These are phyloP conservation scores for Dendrobium huoshanense DNA, from an alignment of 106 monocot species.

Conservation along the genomic window DNA sequence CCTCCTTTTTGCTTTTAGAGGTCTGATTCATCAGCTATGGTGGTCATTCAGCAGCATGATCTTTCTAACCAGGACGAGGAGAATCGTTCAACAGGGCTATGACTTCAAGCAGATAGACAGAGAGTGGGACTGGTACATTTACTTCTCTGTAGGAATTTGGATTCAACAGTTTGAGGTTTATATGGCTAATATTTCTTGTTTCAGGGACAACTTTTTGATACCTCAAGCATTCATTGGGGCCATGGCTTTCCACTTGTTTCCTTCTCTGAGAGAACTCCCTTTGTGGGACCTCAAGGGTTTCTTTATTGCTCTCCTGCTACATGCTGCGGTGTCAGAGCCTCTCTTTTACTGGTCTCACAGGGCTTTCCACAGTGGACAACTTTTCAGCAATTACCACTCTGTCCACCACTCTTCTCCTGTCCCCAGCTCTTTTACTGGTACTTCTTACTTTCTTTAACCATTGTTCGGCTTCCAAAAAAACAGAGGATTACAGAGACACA, in stretches of 20 bases:
- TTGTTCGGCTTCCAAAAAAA: neutral
- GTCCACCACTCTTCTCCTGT: constrained; percentile 64
- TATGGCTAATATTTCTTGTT: neutral
- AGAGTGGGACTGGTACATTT: constrained; percentile 82
- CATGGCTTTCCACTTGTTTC: constrained; percentile 40
- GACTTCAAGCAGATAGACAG: constrained; percentile 64
- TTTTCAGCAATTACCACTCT: constrained; percentile 63
- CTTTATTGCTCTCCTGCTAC: neutral
- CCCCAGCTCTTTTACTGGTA: constrained; percentile 79
- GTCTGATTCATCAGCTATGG: constrained; percentile 33
- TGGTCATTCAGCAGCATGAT: constrained; percentile 54
- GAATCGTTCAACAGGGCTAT: constrained; percentile 49
- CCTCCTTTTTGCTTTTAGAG: constrained; percentile 44
- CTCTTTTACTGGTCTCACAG: constrained; percentile 45
- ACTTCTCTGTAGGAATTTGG: neutral
- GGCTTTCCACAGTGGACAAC: constrained; percentile 37
- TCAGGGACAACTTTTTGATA: constrained; percentile 88
- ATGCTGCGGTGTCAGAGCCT: constrained; percentile 21
- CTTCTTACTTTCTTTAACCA: neutral
- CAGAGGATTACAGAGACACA: neutral
- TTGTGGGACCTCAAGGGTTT: constrained; percentile 32
- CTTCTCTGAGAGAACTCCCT: constrained; percentile 32
- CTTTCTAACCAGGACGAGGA: constrained; percentile 48
- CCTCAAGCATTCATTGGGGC: constrained; percentile 54
- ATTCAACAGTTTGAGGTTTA: neutral